A percentile compares a stretch with the other conserved stretches of the same genome.
phyloP scores from a whole-genome alignment of 2,329 filamentous ascomycete genomes.

The Hysterium pulicare region DNA sequence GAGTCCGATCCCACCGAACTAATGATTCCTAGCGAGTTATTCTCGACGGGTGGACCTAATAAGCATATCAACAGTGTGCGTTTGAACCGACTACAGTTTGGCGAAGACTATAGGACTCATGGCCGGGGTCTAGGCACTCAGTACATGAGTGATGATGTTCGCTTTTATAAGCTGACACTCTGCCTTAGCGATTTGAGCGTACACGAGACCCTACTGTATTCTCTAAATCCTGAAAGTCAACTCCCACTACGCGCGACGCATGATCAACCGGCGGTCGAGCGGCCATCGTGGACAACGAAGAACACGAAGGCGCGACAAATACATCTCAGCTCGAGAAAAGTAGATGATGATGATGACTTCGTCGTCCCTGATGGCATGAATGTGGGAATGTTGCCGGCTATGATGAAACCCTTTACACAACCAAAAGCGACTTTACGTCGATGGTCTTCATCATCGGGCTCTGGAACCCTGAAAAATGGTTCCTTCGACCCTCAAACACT shows the following conservation, averaged over 20 bases:
- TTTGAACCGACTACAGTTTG: constrained; percentile 19
- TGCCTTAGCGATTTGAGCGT: constrained; percentile 23
- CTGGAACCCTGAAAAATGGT: background rate
- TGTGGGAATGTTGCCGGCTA: constrained; percentile 7
- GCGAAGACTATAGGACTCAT: constrained; percentile 2
- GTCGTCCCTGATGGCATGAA: constrained; percentile 24
- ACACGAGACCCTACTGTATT: constrained; percentile 20
- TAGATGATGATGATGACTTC: constrained; percentile 24
- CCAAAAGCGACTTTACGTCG: constrained; percentile 3
- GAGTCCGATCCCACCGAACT: constrained; percentile 26
- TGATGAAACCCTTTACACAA: constrained; percentile 9
- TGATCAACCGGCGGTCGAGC: constrained; percentile 9
- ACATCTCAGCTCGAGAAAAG: constrained; percentile 5
- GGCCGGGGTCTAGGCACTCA: constrained; percentile 7
- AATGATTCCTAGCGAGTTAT: constrained; percentile 8
- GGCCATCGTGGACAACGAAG: constrained; percentile 15
- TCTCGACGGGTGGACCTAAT: constrained; percentile 3
- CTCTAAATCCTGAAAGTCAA: constrained; percentile 4
- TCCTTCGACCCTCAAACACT: background rate
- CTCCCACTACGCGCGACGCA: background rate
- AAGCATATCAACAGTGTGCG: constrained; percentile 15
- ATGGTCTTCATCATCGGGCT: background rate
- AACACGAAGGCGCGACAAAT: background rate
- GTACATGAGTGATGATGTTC: constrained; percentile 15
- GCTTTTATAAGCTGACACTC: constrained; percentile 26